A percentile compares a stretch with the other conserved stretches of the same genome.
Evolutionary conservation across 176 grass and related monocot genomes (phyloP).

Genomic region (Chrysopogon serrulatus): DNA sequence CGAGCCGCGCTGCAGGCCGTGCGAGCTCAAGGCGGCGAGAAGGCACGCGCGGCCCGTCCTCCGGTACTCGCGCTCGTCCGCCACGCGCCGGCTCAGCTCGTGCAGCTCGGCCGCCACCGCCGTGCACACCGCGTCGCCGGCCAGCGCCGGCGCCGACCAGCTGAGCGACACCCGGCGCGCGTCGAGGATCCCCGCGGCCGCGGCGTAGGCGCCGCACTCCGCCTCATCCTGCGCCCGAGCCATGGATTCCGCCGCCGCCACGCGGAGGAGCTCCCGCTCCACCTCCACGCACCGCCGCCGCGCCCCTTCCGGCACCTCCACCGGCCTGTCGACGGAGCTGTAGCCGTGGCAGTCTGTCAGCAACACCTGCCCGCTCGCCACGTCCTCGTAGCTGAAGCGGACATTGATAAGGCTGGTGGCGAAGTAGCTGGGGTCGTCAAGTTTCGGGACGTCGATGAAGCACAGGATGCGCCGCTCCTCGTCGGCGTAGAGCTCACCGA

Average conservation of each 20-base stretch:
- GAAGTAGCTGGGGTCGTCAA: too few species aligned
- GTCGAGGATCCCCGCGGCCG: constrained; percentile 30
- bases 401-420: too few species aligned
- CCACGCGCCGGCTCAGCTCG: constrained; percentile 24
- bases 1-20: constrained; percentile 16
- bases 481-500: too few species aligned
- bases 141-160: neutral
- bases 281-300: neutral
- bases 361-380: neutral
- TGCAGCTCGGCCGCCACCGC: constrained; percentile 7
- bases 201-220: constrained; percentile 2
- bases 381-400: neutral
- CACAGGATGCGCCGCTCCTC: neutral
- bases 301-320: too few species aligned
- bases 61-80: neutral
- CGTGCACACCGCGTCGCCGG: too few species aligned
- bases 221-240: constrained; percentile 7
- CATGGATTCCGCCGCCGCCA: neutral
- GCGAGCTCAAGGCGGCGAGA: constrained; percentile 34
- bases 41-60: constrained; percentile 18
- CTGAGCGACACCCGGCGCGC: neutral
- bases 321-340: too few species aligned
- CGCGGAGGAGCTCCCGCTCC: neutral
- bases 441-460: neutral
- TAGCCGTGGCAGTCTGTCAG: too few species aligned